phyloP scores from a whole-genome alignment of 164 flowering plant genomes.

The Tinospora cordifolia region DNA sequence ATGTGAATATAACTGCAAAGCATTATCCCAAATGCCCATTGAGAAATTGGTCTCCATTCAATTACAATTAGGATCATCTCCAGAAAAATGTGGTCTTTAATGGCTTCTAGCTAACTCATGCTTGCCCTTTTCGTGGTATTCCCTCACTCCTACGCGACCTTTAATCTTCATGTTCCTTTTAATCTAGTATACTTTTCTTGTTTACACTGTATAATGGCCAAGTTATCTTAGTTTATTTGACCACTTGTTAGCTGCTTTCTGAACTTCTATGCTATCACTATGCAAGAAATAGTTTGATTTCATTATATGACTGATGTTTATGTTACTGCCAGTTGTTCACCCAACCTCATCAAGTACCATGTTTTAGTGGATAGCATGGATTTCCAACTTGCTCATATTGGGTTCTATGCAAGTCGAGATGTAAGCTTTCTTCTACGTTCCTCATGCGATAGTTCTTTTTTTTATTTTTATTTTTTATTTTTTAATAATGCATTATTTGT shows the following conservation, averaged over 20 bases:
- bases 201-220: not conserved
- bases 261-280: not conserved
- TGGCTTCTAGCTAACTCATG: too few relatives aligned
- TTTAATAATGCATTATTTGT: too few relatives aligned
- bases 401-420: constrained; percentile 79
- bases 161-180: too few relatives aligned
- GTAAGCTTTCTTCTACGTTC: constrained; percentile 39
- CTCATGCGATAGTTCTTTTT: not conserved
- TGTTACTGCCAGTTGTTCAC: constrained; percentile 57
- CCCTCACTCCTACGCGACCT: too few relatives aligned
- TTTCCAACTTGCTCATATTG: constrained; percentile 76
- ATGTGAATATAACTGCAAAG: too few relatives aligned
- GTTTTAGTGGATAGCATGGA: constrained; percentile 96
- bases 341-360: constrained; percentile 77
- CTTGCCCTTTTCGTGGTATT: too few relatives aligned
- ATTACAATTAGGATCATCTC: too few relatives aligned
- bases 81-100: too few relatives aligned
- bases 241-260: not conserved
- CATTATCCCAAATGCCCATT: too few relatives aligned
- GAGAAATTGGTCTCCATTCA: too few relatives aligned
- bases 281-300: not conserved
- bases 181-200: too few relatives aligned
- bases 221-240: not conserved
- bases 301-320: constrained; percentile 4
- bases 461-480: not conserved